phyloP scores from a whole-genome alignment of 441 rosid species.

The Gossypium trilobum region DNA sequence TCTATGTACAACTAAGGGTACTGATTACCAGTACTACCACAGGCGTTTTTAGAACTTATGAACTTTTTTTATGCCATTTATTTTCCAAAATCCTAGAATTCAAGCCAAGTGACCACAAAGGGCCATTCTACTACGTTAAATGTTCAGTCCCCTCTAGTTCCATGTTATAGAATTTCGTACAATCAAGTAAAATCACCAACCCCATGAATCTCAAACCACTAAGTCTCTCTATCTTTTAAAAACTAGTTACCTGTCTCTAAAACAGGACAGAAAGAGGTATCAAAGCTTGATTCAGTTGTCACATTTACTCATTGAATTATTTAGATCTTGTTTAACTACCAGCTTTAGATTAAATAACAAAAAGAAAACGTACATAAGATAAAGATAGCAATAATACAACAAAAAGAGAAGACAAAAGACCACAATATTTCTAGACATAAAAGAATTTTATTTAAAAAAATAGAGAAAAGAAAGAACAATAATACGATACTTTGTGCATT shows the following conservation, averaged over 20 bases:
- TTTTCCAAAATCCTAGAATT: not conserved
- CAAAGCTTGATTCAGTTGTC: not conserved
- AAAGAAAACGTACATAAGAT: not conserved
- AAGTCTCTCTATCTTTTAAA: not conserved
- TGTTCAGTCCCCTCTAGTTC: not conserved
- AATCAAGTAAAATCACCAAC: not conserved
- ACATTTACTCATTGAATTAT: not conserved
- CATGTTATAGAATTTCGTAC: not conserved
- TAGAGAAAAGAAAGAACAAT: no score
- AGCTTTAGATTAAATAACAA: not conserved
- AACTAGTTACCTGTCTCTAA: not conserved
- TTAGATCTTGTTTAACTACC: not conserved
- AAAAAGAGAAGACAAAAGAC: not conserved
- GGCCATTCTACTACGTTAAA: not conserved
- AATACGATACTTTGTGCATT: not conserved
- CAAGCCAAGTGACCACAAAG: not conserved
- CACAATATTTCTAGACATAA: not conserved
- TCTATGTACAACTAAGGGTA: not conserved
- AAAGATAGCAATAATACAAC: not conserved
- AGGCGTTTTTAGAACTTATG: not conserved
- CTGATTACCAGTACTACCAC: not conserved
- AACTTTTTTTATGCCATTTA: not conserved
- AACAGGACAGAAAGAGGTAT: not conserved
- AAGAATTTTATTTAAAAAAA: not conserved
- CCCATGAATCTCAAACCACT: not conserved